Evolutionary conservation across 1,284 basidiomycete genomes (phyloP), one percentile per base, ranked within the genome.

Genomic region (Pseudozyma sp.): DNA sequence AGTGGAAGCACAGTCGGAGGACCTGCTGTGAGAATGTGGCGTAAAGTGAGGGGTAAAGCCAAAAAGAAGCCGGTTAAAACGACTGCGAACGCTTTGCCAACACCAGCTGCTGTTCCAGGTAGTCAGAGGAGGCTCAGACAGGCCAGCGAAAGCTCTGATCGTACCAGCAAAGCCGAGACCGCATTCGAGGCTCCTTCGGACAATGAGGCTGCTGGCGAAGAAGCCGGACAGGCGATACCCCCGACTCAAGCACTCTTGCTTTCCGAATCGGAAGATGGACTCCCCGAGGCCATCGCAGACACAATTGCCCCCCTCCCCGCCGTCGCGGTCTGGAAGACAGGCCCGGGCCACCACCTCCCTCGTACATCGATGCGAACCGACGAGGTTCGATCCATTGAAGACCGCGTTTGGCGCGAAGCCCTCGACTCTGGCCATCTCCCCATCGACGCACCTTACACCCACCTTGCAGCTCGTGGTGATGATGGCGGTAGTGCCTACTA

Each of bases 401-500:
- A 79, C 35, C 49, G 52, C 3, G 53, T 79, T 16, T 79, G 77
- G 77, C 61, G 63, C 16, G 71, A 75, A 25, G 77, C 77, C 2
- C 60, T 79, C 18, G 72, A 79, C 10, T 14, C 14, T 13, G 72
- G 55, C 9, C 56, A 63, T 1, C 53, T 79, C 44, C 77, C 77
- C 11, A 62, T 76, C 40, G 76, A 79, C 38, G 77, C 72, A n/a
- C 71, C 76, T 5, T 79, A 79, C 52, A 79, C 77, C 5, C 76
- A 79, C n/a, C 59, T 79, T 1, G 69, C 72, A 1, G 75, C 69
- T 14, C 63, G 60, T 2, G 75, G 71, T 21, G 54, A 58, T 3
- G 43, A 62, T 3, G 53, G 48, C 13, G 25, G 25, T 31, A 31
- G 25, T 31, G 25, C 25, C 25, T 49, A 52, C 39, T 62, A 66